These are phyloP conservation scores for Theileria sp. DNA, from an alignment of 169 alveolate genomes.

Conservation along the genomic window DNA sequence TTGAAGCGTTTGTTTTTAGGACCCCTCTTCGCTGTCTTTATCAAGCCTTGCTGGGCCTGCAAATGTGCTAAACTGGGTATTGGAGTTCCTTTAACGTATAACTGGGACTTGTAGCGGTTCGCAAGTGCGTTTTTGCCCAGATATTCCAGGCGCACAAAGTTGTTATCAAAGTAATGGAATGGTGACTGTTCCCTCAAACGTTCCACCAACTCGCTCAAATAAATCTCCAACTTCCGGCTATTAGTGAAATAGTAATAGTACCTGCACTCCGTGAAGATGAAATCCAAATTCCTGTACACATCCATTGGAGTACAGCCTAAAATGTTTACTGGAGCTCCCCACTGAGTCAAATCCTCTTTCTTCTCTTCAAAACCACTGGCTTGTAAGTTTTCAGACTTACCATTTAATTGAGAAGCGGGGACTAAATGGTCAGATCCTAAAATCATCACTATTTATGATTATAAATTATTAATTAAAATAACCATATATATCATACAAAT, in stretches of 20 bases:
- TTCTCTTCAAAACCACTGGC: not conserved
- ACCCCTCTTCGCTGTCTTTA: not conserved
- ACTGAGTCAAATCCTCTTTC: constrained; percentile 12
- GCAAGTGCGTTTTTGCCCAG: constrained; percentile 11
- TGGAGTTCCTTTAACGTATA: not conserved
- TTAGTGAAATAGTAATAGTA: constrained; percentile 28
- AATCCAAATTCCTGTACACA: constrained; percentile 19
- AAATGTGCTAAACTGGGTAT: not conserved
- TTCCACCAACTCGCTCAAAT: constrained; percentile 11
- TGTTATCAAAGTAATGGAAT: constrained; percentile 23
- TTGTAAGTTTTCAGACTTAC: not conserved
- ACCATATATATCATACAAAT: too few species aligned
- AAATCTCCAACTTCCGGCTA: not conserved
- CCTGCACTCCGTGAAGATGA: constrained; percentile 48
- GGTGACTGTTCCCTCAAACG: constrained; percentile 15
- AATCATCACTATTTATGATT: not conserved
- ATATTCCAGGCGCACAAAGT: constrained; percentile 14
- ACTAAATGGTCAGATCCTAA: not conserved
- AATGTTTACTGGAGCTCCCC: constrained; percentile 53
- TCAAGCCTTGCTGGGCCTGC: not conserved
- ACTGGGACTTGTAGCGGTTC: constrained; percentile 6
- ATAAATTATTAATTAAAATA: too few species aligned
- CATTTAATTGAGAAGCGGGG: not conserved
- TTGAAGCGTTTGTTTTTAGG: constrained; percentile 6
- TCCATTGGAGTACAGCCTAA: constrained; percentile 22